Conservation (phyloP, 331 rosid species). For the Quercus lobata region DNA sequence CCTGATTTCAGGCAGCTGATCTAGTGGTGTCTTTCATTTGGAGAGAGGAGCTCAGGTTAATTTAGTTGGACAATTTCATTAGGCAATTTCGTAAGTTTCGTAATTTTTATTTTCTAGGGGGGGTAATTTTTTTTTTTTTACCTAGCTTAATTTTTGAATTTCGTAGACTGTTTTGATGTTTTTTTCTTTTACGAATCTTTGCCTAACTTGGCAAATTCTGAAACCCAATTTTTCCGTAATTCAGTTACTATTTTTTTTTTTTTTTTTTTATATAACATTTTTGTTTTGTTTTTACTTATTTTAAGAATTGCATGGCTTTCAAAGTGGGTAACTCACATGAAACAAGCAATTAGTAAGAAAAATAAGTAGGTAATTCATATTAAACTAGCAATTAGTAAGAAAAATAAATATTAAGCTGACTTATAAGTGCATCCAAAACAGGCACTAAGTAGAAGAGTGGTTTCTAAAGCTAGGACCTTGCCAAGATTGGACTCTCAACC, state of each 20-base stretch:
- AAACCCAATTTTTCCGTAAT: slow-evolving; percentile 21
- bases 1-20: slow-evolving; percentile 64
- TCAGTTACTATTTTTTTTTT: background rate
- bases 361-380: too few relatives aligned
- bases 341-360: too few relatives aligned
- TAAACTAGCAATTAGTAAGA: too few relatives aligned
- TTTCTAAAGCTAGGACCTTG: background rate
- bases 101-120: slow-evolving; percentile 3
- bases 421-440: too few relatives aligned
- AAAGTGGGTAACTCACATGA: too few relatives aligned
- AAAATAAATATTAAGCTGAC: too few relatives aligned
- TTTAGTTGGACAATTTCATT: slow-evolving; percentile 6
- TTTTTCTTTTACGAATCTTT: background rate
- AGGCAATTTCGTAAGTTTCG: background rate
- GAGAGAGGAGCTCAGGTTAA: background rate
- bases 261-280: too few relatives aligned
- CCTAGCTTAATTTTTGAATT: slow-evolving; percentile 25
- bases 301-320: background rate
- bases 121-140: background rate
- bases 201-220: slow-evolving; percentile 23
- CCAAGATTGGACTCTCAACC: too few relatives aligned
- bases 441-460: background rate
- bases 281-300: background rate
- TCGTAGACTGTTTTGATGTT: slow-evolving; percentile 16
- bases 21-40: slow-evolving; percentile 22